These are phyloP conservation scores for Vachellia pachyceras DNA, from an alignment of 306 rosid genomes.

Conservation along the genomic window DNA sequence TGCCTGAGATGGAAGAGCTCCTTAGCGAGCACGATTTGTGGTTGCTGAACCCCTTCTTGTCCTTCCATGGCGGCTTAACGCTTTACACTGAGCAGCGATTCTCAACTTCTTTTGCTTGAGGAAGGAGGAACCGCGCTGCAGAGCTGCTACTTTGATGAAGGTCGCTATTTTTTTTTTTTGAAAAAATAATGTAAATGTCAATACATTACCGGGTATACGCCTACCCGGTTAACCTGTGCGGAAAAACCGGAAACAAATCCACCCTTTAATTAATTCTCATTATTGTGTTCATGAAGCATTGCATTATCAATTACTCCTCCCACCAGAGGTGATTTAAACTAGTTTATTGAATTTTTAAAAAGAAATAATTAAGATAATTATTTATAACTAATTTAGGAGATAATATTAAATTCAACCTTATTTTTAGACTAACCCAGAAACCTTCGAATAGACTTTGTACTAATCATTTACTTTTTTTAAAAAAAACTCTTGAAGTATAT, in stretches of 20 bases:
- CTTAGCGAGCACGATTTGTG: constrained; percentile 81
- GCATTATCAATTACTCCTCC: not conserved
- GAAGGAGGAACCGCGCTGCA: constrained; percentile 37
- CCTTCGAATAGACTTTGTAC: no score
- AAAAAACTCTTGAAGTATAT: no score
- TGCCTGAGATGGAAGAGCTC: constrained; percentile 84
- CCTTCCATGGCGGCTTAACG: constrained; percentile 65
- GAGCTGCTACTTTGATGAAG: not conserved
- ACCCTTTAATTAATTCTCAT: no score
- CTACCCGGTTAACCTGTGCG: not conserved
- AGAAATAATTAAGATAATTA: no score
- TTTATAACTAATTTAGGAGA: not conserved
- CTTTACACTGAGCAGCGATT: constrained; percentile 30
- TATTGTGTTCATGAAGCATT: not conserved
- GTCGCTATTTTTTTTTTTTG: not conserved
- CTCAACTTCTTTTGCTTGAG: constrained; percentile 43
- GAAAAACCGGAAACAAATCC: no score
- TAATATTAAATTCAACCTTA: no score
- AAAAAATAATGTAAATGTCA: not conserved
- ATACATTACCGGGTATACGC: not conserved
- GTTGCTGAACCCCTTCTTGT: constrained; percentile 82
- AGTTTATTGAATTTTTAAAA: no score
- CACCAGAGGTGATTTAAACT: not conserved
- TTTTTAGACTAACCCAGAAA: no score
- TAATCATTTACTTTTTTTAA: no score